Conservation (phyloP, 2,329 filamentous ascomycete species). For the Paracamarosporium sp. region DNA sequence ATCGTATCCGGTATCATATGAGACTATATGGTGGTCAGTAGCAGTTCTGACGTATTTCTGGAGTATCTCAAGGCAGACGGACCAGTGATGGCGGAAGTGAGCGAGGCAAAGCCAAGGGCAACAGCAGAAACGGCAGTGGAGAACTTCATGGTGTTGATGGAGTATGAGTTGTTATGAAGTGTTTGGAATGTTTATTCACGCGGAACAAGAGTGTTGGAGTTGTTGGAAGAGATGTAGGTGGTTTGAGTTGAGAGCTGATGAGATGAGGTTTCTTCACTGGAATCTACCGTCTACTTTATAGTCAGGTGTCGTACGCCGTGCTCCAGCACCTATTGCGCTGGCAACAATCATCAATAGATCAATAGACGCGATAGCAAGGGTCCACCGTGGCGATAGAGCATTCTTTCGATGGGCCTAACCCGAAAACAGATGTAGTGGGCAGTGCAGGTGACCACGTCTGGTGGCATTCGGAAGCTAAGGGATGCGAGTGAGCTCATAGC, state of each 20-base stretch:
- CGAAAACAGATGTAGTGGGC: conserved; percentile 20
- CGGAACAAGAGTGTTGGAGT: conserved; percentile 5
- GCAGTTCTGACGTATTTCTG: too few species aligned
- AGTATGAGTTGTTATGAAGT: conserved; percentile 2
- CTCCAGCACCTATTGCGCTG: conserved; percentile 26
- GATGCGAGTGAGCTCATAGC: conserved; percentile 40
- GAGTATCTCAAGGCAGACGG: conserved; percentile 2
- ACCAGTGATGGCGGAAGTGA: conserved; percentile 44
- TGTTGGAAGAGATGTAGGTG: conserved; percentile 13
- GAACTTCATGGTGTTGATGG: conserved; percentile 42
- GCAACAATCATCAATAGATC: conserved; percentile 24
- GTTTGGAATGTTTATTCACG: conserved; percentile 2
- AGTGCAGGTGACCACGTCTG: conserved; percentile 37
- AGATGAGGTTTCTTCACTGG: conserved; percentile 11
- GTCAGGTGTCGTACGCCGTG: conserved; percentile 14
- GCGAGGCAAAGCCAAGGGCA: conserved; percentile 34
- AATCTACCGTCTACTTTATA: conserved; percentile 36
- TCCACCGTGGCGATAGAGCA: conserved; percentile 26
- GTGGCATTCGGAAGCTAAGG: conserved; percentile 19
- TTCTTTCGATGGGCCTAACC: conserved; percentile 27
- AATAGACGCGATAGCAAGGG: conserved; percentile 27
- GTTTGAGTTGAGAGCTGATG: conserved; percentile 22
- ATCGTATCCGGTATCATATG: conserved; percentile 77
- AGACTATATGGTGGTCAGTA: conserved; percentile 56
- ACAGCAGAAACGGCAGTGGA: conserved; percentile 28